Conservation (phyloP, 139 green algal genomes). For the Chlorella sp. region DNA sequence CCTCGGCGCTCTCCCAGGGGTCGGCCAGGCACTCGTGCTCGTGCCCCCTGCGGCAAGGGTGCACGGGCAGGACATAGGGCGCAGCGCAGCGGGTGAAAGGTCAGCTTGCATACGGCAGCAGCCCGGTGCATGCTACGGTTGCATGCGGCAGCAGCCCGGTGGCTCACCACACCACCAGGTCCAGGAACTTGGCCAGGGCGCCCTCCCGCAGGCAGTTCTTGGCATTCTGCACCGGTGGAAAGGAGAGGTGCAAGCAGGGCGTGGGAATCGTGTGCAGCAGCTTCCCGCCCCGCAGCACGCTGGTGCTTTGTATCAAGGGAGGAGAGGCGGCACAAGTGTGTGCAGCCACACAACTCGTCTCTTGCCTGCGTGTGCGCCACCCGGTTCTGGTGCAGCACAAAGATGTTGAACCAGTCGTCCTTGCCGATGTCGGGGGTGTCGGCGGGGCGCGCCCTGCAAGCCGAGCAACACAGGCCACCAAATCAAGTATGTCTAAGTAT, state of each 20-base stretch:
- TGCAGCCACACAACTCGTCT: too few species aligned
- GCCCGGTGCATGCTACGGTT: too few species aligned
- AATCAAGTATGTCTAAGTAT: too few species aligned
- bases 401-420: conserved; percentile 93
- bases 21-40: conserved; percentile 96
- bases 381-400: conserved; percentile 97
- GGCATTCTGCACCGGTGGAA: conserved; percentile 30
- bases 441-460: conserved; percentile 48
- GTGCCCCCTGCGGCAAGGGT: conserved; percentile 79
- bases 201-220: conserved; percentile 89
- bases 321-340: too few species aligned
- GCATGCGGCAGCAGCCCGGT: too few species aligned
- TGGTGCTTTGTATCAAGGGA: not conserved
- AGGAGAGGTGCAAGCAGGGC: too few species aligned
- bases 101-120: too few species aligned
- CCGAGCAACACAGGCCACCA: not conserved
- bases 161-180: conserved; percentile 92
- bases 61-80: too few species aligned
- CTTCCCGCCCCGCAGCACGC: too few species aligned
- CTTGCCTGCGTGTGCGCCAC: conserved; percentile 61
- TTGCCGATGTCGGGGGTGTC: conserved; percentile 19
- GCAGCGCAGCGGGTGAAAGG: too few species aligned
- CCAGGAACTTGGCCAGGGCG: conserved; percentile 89
- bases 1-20: conserved; percentile 58
- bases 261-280: too few species aligned